These are phyloP conservation scores for Heritiera fomes DNA, from an alignment of 345 rosid species.

Conservation along the genomic window DNA sequence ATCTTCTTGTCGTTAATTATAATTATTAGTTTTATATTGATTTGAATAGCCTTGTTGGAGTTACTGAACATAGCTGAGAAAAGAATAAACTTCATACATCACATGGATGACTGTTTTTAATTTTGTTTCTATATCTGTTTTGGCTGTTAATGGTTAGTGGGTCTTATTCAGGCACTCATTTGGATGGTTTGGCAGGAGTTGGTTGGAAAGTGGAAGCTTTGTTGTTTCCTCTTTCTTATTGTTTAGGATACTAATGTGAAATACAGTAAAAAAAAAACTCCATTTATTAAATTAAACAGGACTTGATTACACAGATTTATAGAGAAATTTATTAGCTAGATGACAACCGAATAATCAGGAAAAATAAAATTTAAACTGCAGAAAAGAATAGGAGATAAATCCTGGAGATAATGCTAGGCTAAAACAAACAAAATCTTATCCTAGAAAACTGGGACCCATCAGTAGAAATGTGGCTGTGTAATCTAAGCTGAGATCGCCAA, in stretches of 20 bases:
- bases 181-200: neutral
- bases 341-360: too few relatives aligned
- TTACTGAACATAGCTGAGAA: neutral
- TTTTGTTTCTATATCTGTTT: conserved; percentile 10
- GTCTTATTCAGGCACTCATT: neutral
- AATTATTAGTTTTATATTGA: neutral
- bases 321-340: too few relatives aligned
- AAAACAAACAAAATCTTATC: too few relatives aligned
- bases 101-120: neutral
- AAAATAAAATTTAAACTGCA: too few relatives aligned
- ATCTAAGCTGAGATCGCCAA: too few relatives aligned
- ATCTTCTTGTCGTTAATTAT: neutral
- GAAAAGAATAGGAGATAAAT: too few relatives aligned
- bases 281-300: too few relatives aligned
- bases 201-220: neutral
- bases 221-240: neutral
- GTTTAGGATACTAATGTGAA: neutral
- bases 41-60: neutral
- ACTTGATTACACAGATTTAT: too few relatives aligned
- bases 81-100: neutral
- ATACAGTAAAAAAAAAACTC: too few relatives aligned
- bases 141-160: neutral
- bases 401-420: too few relatives aligned
- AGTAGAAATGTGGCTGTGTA: too few relatives aligned
- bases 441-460: too few relatives aligned